Evolutionary conservation across 495 filamentous ascomycete genomes (phyloP).

Genomic region (Podospora bellae-mahoneyi): DNA sequence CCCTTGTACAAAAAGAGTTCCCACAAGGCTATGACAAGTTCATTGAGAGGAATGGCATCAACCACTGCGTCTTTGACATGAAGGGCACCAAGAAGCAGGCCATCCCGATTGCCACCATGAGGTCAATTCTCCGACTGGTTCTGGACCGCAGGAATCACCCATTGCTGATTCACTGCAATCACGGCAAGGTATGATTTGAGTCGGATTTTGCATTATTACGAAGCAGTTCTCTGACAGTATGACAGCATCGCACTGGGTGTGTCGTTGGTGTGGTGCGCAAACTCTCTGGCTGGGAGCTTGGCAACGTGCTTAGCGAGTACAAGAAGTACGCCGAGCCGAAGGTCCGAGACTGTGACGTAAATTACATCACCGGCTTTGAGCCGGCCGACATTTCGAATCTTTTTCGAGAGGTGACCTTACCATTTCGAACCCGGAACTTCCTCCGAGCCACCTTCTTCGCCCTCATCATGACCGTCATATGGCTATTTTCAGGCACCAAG

Average conservation of each 20-base stretch:
- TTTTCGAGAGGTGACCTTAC: constrained; percentile 16
- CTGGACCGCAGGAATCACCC: constrained; percentile 67
- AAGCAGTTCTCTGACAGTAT: constrained; percentile 16
- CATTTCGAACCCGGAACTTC: constrained; percentile 26
- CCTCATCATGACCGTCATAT: constrained; percentile 29
- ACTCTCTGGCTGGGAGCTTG: constrained; percentile 55
- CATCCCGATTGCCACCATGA: constrained; percentile 60
- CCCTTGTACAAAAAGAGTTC: constrained; percentile 66
- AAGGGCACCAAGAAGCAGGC: constrained; percentile 70
- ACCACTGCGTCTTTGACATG: constrained; percentile 66
- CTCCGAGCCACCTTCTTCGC: constrained; percentile 26
- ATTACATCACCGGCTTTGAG: constrained; percentile 47
- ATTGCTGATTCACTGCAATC: constrained; percentile 82
- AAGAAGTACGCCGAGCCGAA: constrained; percentile 63
- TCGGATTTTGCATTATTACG: neutral
- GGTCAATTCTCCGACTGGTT: constrained; percentile 59
- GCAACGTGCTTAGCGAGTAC: constrained; percentile 64
- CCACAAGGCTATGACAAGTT: constrained; percentile 58
- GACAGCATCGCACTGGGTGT: constrained; percentile 80
- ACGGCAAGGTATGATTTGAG: constrained; percentile 62
- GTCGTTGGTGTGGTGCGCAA: constrained; percentile 70
- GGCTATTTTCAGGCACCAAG: constrained; percentile 26
- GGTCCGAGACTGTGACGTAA: constrained; percentile 48
- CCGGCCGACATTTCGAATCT: constrained; percentile 29
- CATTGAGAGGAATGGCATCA: constrained; percentile 58